Conservation (phyloP, 306 rosid genomes). For the Inga oerstediana region DNA sequence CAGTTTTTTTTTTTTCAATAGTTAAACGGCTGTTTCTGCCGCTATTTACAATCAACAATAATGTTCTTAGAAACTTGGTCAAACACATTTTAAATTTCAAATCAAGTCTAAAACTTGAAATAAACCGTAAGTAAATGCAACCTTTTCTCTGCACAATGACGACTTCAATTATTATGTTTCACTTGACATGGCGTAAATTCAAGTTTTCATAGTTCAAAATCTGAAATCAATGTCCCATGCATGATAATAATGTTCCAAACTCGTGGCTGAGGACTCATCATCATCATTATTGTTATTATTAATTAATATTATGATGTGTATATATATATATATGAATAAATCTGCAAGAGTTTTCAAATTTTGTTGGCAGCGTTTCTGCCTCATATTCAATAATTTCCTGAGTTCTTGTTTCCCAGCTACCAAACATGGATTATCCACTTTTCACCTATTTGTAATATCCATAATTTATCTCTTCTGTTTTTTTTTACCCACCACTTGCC, state of each 20-base stretch:
- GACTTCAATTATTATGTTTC: neutral
- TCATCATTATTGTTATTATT: neutral
- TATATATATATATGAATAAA: neutral
- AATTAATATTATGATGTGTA: too few relatives aligned
- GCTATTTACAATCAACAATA: neutral
- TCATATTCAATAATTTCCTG: slow-evolving; percentile 23
- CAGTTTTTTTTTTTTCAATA: neutral
- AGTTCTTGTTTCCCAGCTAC: slow-evolving; percentile 29
- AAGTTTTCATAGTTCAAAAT: neutral
- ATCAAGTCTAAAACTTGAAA: neutral
- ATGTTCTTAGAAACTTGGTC: neutral
- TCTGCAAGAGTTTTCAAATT: slow-evolving; percentile 2
- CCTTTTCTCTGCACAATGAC: neutral
- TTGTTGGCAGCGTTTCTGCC: neutral
- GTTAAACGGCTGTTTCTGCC: neutral
- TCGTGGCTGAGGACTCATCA: neutral
- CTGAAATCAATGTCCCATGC: neutral
- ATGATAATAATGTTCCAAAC: neutral
- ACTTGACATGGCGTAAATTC: neutral
- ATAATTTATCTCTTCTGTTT: neutral
- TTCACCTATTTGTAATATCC: neutral
- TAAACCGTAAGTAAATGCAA: neutral
- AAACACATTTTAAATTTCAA: neutral
- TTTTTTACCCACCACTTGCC: slow-evolving; percentile 12
- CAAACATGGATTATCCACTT: slow-evolving; percentile 22